Base-by-base conservation (phyloP, 1,139 yeast species). In the Williopsis jadinii region DNA sequence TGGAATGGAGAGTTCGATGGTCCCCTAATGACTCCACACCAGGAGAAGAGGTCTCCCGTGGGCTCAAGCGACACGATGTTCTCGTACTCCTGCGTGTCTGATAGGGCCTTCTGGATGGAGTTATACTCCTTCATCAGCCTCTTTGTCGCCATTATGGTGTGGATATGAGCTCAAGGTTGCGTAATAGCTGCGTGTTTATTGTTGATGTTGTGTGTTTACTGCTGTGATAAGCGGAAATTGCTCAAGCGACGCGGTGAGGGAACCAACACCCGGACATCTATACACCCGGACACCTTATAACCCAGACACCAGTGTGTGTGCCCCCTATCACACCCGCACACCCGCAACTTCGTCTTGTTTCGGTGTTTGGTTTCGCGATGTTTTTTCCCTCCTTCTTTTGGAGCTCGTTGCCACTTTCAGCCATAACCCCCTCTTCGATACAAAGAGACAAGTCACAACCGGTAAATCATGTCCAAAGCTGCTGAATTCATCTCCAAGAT, bases 21-120 rank as follows among this genome's bases (percentile, higher is more conserved):
- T 14, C 88, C 87, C 37, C 64, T 59, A 11, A 85, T 70, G 2
- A 62, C 61, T 0, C 88, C 82, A 11, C 56, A 55, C 95, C 95
- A 86, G 15, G 54, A 50, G 47, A 65, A 69, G 27, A 86, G 58
- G 41, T 75, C 67, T 15, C 66, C 63, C 6, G 59, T 55, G 0
- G 86, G 86, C 29, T 54, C 63, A 12, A 81, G 61, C 9, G 55
- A 41, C 13, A 67, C 41, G 28, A 75, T 70, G 49, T 71, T 73
- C n/a, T 34, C 37, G 36, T 50, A 54, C 31, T 54, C 50, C 2
- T 41, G 40, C 13, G 59, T 68, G 39, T 66, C 63, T 2, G 36
- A 36, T 11, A 70, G 61, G 29, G 65, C 70, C 42, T 62, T 61
- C 45, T 59, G 58, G 10, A 64, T 53, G 3, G 65, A 54, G 14